These are phyloP conservation scores for Didymella lethalis DNA, from an alignment of 2,329 filamentous ascomycete species.

Conservation along the genomic window DNA sequence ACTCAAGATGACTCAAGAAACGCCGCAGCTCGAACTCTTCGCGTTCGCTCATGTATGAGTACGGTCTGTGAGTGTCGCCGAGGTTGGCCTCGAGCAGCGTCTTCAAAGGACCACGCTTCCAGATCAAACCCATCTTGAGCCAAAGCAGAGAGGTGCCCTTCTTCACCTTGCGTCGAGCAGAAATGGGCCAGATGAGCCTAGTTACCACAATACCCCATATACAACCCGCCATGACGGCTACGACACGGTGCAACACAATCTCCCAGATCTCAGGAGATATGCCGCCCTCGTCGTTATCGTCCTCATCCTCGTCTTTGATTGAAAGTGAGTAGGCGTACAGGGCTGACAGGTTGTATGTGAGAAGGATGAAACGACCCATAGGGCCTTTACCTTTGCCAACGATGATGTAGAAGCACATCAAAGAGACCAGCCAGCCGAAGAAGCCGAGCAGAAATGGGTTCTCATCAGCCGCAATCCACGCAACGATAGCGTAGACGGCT, in stretches of 20 bases:
- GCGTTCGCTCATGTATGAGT: constrained; percentile 83
- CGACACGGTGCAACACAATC: constrained; percentile 86
- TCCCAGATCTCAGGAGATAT: constrained; percentile 83
- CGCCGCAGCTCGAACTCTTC: constrained; percentile 89
- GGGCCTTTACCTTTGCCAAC: constrained; percentile 83
- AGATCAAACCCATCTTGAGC: constrained; percentile 93
- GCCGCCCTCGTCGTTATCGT: constrained; percentile 85
- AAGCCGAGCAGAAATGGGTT: constrained; percentile 79
- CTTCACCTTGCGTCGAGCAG: constrained; percentile 85
- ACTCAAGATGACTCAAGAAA: constrained; percentile 76
- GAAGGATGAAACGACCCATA: constrained; percentile 89
- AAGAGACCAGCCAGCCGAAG: constrained; percentile 80
- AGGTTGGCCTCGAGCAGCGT: constrained; percentile 62
- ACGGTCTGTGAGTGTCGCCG: constrained; percentile 18
- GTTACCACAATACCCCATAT: constrained; percentile 93
- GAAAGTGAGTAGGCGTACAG: constrained; percentile 93
- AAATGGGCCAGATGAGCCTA: constrained; percentile 91
- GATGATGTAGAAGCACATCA: constrained; percentile 90
- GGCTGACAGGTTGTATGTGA: constrained; percentile 95
- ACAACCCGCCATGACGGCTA: constrained; percentile 85
- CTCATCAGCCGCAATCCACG: constrained; percentile 79
- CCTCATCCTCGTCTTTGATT: constrained; percentile 74
- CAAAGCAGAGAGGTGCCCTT: constrained; percentile 90
- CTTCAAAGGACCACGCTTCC: constrained; percentile 90
- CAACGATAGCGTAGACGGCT: constrained; percentile 74